A percentile compares a stretch with the other conserved stretches of the same genome.
Evolutionary conservation across 495 filamentous ascomycete genomes (phyloP).

Genomic region (Aspergillus kassunensis): DNA sequence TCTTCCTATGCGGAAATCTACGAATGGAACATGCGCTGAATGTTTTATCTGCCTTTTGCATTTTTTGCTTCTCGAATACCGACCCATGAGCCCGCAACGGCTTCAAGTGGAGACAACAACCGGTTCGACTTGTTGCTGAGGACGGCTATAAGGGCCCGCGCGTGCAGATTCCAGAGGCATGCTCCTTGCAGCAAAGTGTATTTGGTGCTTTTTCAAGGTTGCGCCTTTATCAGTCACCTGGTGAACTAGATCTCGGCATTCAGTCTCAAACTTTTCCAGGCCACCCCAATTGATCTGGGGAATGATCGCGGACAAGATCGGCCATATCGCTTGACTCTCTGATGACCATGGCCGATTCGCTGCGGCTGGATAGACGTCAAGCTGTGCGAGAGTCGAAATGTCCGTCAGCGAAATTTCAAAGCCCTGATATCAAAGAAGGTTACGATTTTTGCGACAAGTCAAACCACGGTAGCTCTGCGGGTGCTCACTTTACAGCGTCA

Average conservation of each 20-base stretch:
- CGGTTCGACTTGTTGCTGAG: constrained; percentile 3
- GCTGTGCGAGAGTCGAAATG: constrained; percentile 20
- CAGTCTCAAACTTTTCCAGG: constrained; percentile 12
- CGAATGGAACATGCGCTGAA: neutral
- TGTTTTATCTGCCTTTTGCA: neutral
- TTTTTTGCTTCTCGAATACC: neutral
- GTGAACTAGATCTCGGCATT: neutral
- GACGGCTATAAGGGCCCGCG: constrained; percentile 9
- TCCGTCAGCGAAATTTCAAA: constrained; percentile 6
- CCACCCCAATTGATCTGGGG: constrained; percentile 2
- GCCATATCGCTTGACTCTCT: neutral
- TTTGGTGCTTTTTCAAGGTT: neutral
- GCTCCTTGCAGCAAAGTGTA: constrained; percentile 14
- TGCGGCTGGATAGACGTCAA: constrained; percentile 15
- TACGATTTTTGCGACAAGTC: neutral
- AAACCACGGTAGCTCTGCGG: neutral
- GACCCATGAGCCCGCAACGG: constrained; percentile 8
- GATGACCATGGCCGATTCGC: constrained; percentile 13
- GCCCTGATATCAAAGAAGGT: neutral
- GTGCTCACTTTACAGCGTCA: neutral
- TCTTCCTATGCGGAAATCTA: neutral
- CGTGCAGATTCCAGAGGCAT: constrained; percentile 7
- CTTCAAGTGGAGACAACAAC: constrained; percentile 13
- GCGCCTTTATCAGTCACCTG: neutral
- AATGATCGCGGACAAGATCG: constrained; percentile 10